phyloP scores from a whole-genome alignment of 805 yeast genomes.

The Lachancea waltii region DNA sequence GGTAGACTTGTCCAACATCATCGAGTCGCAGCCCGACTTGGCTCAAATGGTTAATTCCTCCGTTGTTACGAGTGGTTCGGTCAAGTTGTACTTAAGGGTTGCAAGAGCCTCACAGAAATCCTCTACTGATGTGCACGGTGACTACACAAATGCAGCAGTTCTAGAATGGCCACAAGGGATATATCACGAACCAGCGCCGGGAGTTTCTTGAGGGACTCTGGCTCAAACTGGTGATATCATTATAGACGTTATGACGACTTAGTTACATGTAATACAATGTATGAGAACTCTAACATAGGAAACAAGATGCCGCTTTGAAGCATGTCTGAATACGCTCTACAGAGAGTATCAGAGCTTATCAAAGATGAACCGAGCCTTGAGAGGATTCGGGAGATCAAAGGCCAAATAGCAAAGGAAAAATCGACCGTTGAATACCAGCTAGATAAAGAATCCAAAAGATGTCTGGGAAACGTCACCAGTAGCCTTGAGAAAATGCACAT shows the following conservation, averaged over 20 bases:
- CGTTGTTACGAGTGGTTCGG: constrained; percentile 23
- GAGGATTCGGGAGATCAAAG: constrained; percentile 45
- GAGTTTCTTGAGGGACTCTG: constrained; percentile 47
- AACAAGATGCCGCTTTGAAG: no score
- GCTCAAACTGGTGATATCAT: no score
- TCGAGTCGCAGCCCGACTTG: constrained; percentile 28
- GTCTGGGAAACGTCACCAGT: constrained; percentile 48
- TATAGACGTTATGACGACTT: no score
- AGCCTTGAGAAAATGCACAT: constrained; percentile 35
- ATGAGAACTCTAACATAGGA: no score
- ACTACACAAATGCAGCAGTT: constrained; percentile 59
- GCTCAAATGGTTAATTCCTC: constrained; percentile 31
- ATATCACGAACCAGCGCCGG: constrained; percentile 45
- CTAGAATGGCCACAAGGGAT: constrained; percentile 55
- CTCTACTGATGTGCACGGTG: constrained; percentile 41
- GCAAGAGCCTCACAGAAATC: constrained; percentile 43
- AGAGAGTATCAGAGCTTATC: constrained; percentile 30
- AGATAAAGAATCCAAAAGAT: constrained; percentile 59
- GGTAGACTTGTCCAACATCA: constrained; percentile 38
- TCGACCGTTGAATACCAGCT: constrained; percentile 69
- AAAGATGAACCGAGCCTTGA: constrained; percentile 46
- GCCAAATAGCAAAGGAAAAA: constrained; percentile 61
- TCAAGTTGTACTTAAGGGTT: constrained; percentile 46
- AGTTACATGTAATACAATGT: no score
- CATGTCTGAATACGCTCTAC: constrained; percentile 24